Conservation (phyloP, 495 filamentous ascomycete genomes). For the Hypoxylon fuscum region DNA sequence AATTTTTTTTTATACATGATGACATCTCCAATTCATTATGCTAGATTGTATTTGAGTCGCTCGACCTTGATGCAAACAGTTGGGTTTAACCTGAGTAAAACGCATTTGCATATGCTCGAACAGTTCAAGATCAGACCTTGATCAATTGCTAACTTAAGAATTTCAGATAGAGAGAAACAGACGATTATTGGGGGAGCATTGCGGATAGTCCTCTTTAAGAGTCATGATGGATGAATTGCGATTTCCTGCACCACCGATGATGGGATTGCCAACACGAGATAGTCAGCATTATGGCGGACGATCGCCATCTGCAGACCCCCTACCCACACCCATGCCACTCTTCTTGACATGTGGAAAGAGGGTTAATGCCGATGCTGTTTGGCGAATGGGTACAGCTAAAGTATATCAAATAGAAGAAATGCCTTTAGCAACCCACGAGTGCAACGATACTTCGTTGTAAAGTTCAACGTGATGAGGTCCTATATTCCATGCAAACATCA, state of each 20-base stretch:
- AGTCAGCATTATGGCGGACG: not conserved
- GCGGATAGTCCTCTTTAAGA: too few relatives aligned
- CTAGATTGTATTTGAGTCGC: constrained; percentile 53
- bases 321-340: not conserved
- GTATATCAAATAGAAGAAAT: too few relatives aligned
- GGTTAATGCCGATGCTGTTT: too few relatives aligned
- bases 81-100: constrained; percentile 42
- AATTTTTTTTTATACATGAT: constrained; percentile 37
- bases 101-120: not conserved
- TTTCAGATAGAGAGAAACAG: constrained; percentile 10
- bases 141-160: constrained; percentile 16
- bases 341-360: too few relatives aligned
- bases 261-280: constrained; percentile 2
- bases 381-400: too few relatives aligned
- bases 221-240: too few relatives aligned
- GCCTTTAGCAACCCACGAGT: too few relatives aligned
- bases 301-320: not conserved
- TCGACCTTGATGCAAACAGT: constrained; percentile 46
- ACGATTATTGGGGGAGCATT: too few relatives aligned
- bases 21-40: constrained; percentile 45
- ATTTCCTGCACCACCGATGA: not conserved
- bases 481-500: too few relatives aligned
- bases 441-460: too few relatives aligned
- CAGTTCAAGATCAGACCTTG: not conserved
- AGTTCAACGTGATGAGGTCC: too few relatives aligned